These are phyloP conservation scores for Pyricularia pennisetigena DNA, from an alignment of 2,329 filamentous ascomycete genomes.

Conservation along the genomic window DNA sequence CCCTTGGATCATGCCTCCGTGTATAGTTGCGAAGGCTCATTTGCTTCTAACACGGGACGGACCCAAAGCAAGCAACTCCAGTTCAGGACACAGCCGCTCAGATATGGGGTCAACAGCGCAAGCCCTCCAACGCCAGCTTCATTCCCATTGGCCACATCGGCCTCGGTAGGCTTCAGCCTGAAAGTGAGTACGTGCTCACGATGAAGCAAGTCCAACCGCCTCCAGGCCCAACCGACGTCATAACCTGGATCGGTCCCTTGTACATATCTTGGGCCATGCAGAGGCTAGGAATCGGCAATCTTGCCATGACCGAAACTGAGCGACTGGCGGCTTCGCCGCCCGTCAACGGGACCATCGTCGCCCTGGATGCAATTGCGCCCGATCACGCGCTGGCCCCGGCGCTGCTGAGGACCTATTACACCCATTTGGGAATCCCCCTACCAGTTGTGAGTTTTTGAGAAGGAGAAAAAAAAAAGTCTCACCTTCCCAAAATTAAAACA, in stretches of 20 bases:
- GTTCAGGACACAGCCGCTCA: conserved; percentile 23
- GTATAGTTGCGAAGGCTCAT: background rate
- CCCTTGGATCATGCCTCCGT: background rate
- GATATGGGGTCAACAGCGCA: conserved; percentile 15
- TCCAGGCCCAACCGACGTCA: conserved; percentile 17
- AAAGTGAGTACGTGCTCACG: conserved; percentile 16
- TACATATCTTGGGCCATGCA: conserved; percentile 30
- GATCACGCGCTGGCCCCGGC: conserved; percentile 18
- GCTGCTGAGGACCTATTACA: conserved; percentile 15
- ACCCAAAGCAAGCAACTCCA: conserved; percentile 16
- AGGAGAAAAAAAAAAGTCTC: too few species aligned
- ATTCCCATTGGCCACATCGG: conserved; percentile 28
- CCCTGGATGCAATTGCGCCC: conserved; percentile 24
- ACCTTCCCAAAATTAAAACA: background rate
- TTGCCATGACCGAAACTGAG: conserved; percentile 25
- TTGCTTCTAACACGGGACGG: background rate
- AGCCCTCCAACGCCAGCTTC: conserved; percentile 21
- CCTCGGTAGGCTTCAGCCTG: conserved; percentile 20
- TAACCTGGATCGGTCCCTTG: conserved; percentile 27
- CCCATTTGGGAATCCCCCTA: conserved; percentile 14
- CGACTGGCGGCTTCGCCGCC: conserved; percentile 19
- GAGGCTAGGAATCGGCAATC: conserved; percentile 22
- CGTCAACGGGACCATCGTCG: conserved; percentile 21
- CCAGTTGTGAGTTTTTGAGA: conserved; percentile 15
- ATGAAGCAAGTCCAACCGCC: background rate